Base-by-base conservation (phyloP, 805 yeast species). In the Candida ascalaphidarum region DNA sequence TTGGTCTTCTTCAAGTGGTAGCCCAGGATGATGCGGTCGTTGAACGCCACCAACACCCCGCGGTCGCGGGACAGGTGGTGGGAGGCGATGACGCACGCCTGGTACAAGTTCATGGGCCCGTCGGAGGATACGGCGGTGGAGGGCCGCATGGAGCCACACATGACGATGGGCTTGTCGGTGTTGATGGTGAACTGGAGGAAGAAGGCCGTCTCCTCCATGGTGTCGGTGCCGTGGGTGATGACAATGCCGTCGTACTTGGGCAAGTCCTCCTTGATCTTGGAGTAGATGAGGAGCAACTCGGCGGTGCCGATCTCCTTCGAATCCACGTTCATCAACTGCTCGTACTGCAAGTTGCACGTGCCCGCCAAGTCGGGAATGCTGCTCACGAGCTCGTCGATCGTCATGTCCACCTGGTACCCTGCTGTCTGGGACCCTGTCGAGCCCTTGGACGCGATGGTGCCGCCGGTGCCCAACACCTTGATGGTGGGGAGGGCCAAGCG, bases 131-230 rank as follows among this genome's bases (percentile, higher is more conserved):
- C 68, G 22, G 79, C 72, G 3, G 81, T 74, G 7, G 80, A 70
- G 1, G 86, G 86, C 44, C 84, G 65, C 86, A 78, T 78, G 5
- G 81, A 71, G 2, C 86, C 86, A 27, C 81, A 77, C 47, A 78
- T 55, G 4, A 77, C 83, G 29, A 78, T 68, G 4, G 82, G 82
- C 31, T 74, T 61, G 22, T 37, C 22, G 10, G 64, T 14, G 25
- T 53, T 39, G 17, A 68, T 41, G 7, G 70, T 64, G 29, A 68
- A 52, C 35, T 75, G 79, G 21, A 76, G 51, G 46, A 76, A 76
- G 44, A 76, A 75, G 0, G 81, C 73, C 6, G 83, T 75, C 45
- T 76, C 83, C 28, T 77, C 76, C 57, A 74, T 60, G 2, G 81
- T 71, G 41, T 76, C 83, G 6, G 83, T 76, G n/a, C 83, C 83